These are phyloP conservation scores for Podospora pseudoanserina DNA, from an alignment of 495 filamentous ascomycete species.

Conservation along the genomic window DNA sequence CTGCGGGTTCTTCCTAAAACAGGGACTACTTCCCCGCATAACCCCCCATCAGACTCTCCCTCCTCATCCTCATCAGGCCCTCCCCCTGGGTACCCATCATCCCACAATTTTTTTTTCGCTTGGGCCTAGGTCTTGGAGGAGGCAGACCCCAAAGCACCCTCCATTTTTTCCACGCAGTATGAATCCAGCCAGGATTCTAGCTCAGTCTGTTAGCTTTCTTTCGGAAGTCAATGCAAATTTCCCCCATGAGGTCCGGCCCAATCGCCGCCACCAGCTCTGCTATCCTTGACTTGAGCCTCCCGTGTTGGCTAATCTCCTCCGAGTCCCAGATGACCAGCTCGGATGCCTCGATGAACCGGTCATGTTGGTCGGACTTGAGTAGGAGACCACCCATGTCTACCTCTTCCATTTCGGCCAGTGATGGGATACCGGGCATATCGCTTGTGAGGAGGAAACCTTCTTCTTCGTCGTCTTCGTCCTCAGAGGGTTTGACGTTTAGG, in stretches of 20 bases:
- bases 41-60: too few species aligned
- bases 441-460: slow-evolving; percentile 60
- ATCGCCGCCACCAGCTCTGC: slow-evolving; percentile 75
- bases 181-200: background rate
- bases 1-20: background rate
- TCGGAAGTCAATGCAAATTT: slow-evolving; percentile 7
- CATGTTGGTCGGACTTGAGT: slow-evolving; percentile 31
- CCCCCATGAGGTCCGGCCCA: slow-evolving; percentile 10
- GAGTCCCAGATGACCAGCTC: slow-evolving; percentile 66
- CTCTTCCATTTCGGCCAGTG: slow-evolving; percentile 56
- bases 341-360: slow-evolving; percentile 34
- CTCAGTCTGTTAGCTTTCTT: background rate
- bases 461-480: slow-evolving; percentile 42
- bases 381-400: slow-evolving; percentile 59
- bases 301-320: slow-evolving; percentile 50
- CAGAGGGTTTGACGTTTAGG: slow-evolving; percentile 27
- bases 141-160: background rate
- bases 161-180: background rate
- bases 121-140: background rate
- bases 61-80: too few species aligned
- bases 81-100: background rate
- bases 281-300: slow-evolving; percentile 60
- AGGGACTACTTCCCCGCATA: background rate
- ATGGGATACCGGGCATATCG: slow-evolving; percentile 74
- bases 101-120: background rate